A percentile compares a stretch with the other conserved stretches of the same genome.
phyloP scores from a whole-genome alignment of 2,329 filamentous ascomycete genomes.

The Hypocrella siamensis region DNA sequence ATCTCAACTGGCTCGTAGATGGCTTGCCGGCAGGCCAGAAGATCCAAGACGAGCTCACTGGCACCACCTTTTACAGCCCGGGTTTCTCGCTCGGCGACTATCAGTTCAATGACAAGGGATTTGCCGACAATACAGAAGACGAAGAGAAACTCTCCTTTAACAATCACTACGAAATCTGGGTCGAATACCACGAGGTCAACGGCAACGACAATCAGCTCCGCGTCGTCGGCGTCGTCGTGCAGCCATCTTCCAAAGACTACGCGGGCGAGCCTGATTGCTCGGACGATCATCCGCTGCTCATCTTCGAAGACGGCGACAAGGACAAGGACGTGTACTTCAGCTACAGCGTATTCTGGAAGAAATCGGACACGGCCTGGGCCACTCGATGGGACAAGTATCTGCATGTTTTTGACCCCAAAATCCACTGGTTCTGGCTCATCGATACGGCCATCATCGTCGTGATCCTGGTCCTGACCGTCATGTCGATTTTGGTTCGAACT shows the following conservation, averaged over 20 bases:
- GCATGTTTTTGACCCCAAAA: conserved; percentile 92
- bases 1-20: conserved; percentile 91
- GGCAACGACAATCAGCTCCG: conserved; percentile 54
- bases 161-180: conserved; percentile 88
- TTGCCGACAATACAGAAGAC: conserved; percentile 43
- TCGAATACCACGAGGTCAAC: conserved; percentile 79
- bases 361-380: conserved; percentile 77
- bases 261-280: conserved; percentile 47
- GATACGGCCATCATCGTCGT: conserved; percentile 92
- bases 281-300: conserved; percentile 37
- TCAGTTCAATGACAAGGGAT: no score
- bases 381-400: conserved; percentile 98
- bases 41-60: conserved; percentile 59
- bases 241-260: conserved; percentile 58
- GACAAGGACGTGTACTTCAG: conserved; percentile 62
- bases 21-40: conserved; percentile 81
- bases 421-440: conserved; percentile 97
- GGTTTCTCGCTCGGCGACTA: conserved; percentile 42
- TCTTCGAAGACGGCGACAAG: conserved; percentile 39
- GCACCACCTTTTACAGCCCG: conserved; percentile 73
- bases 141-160: conserved; percentile 51
- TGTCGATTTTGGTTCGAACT: conserved; percentile 78
- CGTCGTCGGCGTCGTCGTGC: conserved; percentile 82
- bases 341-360: conserved; percentile 82
- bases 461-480: conserved; percentile 79